Evolutionary conservation across 177 flowering plant genomes (phyloP).

Genomic region (Telopea speciosissima): DNA sequence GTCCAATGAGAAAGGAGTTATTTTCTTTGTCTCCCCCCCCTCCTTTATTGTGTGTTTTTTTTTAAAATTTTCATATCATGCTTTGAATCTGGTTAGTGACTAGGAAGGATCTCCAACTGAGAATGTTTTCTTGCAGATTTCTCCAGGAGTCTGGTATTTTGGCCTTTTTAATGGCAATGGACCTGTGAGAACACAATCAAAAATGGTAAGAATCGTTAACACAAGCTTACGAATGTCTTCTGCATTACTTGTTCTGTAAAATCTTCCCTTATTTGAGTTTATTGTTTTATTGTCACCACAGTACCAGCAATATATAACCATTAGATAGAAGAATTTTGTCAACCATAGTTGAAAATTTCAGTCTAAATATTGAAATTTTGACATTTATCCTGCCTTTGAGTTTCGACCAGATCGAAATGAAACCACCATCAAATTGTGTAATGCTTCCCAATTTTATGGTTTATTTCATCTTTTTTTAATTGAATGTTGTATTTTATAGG

Average conservation of each 20-base stretch:
- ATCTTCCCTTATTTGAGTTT: background rate
- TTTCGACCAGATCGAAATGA: no score
- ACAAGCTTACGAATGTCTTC: background rate
- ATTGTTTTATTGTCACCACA: background rate
- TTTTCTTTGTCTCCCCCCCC: background rate
- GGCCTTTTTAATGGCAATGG: slow-evolving; percentile 93
- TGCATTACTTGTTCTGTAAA: background rate
- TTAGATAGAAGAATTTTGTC: no score
- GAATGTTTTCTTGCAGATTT: slow-evolving; percentile 47
- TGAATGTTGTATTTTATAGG: no score
- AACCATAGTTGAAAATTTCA: no score
- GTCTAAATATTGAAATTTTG: no score
- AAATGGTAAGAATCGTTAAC: slow-evolving; percentile 55
- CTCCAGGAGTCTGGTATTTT: slow-evolving; percentile 80
- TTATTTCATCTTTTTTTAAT: no score
- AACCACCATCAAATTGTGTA: no score
- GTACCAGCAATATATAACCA: no score
- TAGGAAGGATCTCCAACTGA: background rate
- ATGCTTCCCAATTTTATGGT: no score
- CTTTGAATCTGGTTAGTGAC: background rate
- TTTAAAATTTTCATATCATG: background rate
- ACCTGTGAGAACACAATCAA: slow-evolving; percentile 69
- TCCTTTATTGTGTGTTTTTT: background rate
- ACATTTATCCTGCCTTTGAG: no score
- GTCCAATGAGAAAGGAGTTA: no score